Evolutionary conservation across 2,329 filamentous ascomycete genomes (phyloP).

Genomic region (Fusarium sp.): DNA sequence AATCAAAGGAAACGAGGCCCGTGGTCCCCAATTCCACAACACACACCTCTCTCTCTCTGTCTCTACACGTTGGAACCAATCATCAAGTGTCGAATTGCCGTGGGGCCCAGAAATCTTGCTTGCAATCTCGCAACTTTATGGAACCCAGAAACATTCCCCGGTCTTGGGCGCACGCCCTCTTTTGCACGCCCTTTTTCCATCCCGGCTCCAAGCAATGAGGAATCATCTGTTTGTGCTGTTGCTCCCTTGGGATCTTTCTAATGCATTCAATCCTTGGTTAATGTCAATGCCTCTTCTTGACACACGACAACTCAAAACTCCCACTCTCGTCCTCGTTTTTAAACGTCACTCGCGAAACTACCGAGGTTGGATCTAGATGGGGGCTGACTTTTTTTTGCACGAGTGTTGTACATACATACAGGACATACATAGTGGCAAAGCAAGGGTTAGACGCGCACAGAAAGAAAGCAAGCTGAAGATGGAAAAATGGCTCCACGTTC

Average conservation of each 20-base stretch:
- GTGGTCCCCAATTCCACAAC: constrained; percentile 20
- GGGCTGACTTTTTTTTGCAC: not conserved
- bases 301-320: not conserved
- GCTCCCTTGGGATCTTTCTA: not conserved
- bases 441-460: not conserved
- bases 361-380: constrained; percentile 29
- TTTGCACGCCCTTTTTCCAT: not conserved
- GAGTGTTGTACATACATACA: not conserved
- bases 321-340: not conserved
- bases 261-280: not conserved
- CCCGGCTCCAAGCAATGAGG: not conserved
- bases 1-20: constrained; percentile 28
- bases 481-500: not conserved
- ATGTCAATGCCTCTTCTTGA: not conserved
- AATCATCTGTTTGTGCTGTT: not conserved
- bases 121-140: constrained; percentile 37
- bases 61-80: constrained; percentile 20
- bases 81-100: not conserved
- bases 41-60: not conserved
- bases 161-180: constrained; percentile 32
- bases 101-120: constrained; percentile 15
- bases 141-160: constrained; percentile 23
- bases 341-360: constrained; percentile 26
- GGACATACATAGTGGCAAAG: not conserved
- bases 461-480: not conserved